phyloP scores from a whole-genome alignment of 768 basidiomycete genomes.

The Phaeolepiota aurea region DNA sequence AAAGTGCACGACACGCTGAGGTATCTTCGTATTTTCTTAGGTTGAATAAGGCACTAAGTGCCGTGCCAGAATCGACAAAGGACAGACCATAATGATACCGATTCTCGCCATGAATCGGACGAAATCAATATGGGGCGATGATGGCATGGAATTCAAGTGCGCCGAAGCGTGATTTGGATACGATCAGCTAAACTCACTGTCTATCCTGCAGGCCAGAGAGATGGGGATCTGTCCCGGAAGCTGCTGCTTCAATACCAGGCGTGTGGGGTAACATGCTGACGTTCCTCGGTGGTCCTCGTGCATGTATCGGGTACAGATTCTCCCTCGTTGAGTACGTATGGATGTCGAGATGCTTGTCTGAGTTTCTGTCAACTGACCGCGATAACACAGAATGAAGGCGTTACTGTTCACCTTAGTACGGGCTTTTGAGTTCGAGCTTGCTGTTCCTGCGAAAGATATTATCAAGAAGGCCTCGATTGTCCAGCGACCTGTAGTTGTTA shows the following conservation, averaged over 20 bases:
- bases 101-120: conserved; percentile 45
- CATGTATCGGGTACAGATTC: conserved; percentile 65
- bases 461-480: conserved; percentile 26
- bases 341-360: not conserved
- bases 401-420: conserved; percentile 19
- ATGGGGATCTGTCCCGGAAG: conserved; percentile 43
- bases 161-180: conserved; percentile 3
- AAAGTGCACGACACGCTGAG: conserved; percentile 26
- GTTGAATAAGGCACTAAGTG: too few species aligned
- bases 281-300: conserved; percentile 56
- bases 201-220: conserved; percentile 45
- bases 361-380: not conserved
- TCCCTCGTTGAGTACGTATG: conserved; percentile 46
- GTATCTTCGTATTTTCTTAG: conserved; percentile 20
- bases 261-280: conserved; percentile 52
- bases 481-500: conserved; percentile 34
- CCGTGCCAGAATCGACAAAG: conserved; percentile 37
- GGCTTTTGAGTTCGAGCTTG: conserved; percentile 41
- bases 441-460: conserved; percentile 28
- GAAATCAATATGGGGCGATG: conserved; percentile 52
- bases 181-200: not conserved
- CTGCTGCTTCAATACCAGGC: conserved; percentile 39
- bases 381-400: conserved; percentile 17
- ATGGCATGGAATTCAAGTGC: conserved; percentile 55
- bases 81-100: conserved; percentile 38